A percentile compares a stretch with the other conserved stretches of the same genome.
Evolutionary conservation across 208 protist genomes (phyloP).

Genomic region (Acanthamoeba polyphaga): DNA sequence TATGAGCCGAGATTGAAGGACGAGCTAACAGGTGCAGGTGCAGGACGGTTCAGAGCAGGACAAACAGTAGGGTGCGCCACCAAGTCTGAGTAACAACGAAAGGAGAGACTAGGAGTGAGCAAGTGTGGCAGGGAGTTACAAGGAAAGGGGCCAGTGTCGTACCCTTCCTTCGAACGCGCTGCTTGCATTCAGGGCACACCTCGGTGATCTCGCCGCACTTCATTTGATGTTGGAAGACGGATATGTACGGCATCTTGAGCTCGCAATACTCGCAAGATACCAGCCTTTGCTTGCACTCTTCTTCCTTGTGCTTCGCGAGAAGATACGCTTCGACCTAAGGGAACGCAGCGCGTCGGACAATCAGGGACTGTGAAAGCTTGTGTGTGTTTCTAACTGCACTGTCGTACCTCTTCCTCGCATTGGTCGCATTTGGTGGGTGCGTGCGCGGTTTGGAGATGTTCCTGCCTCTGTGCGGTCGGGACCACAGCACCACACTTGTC

Average conservation of each 20-base stretch:
- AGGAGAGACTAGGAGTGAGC: not conserved
- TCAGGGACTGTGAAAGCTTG: too few species aligned
- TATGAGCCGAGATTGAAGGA: not conserved
- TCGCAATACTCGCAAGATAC: conserved; percentile 69
- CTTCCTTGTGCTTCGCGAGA: conserved; percentile 40
- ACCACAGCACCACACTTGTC: conserved; percentile 59
- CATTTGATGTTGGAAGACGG: conserved; percentile 36
- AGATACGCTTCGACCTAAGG: conserved; percentile 51
- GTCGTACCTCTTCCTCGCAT: conserved; percentile 43
- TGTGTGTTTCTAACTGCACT: too few species aligned
- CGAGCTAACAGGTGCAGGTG: not conserved
- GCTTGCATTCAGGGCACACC: conserved; percentile 29
- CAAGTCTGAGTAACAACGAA: not conserved
- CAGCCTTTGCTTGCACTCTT: conserved; percentile 13
- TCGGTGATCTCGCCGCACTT: conserved; percentile 71
- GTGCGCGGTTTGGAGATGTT: conserved; percentile 49
- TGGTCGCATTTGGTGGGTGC: not conserved
- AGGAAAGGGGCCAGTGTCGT: not conserved
- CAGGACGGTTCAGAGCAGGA: not conserved
- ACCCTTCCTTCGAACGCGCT: conserved; percentile 71
- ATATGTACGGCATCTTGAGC: conserved; percentile 63
- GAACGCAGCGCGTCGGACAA: not conserved
- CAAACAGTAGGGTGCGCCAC: conserved; percentile 26
- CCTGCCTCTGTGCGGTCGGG: not conserved
- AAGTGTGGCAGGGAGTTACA: too few species aligned